Base-by-base conservation (phyloP, 2,329 filamentous ascomycete genomes). In the Canariomyces notabilis region DNA sequence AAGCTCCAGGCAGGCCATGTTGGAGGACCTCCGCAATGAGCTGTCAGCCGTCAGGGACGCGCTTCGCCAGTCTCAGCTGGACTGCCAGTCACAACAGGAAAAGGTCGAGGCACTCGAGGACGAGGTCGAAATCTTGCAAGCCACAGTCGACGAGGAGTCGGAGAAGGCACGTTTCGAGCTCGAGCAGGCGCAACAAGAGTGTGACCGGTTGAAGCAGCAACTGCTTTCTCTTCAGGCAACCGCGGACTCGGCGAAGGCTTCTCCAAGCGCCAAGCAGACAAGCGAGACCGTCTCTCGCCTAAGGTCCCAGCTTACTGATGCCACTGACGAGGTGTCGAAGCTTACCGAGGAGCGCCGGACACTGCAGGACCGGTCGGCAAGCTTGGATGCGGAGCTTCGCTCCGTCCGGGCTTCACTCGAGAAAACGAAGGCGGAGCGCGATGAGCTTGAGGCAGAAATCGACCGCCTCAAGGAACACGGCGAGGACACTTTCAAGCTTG, bases 71-170 rank as follows among this genome's bases (percentile, higher is more conserved):
- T 77, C 78, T 20, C 79, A 82, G 53, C 73, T 83, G 18, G 80
- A 83, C 53, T 75, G 80, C 59, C 76, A 80, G 53, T 62, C 73
- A 1, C 72, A 87, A 49, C 71, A 72, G 39, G 82, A 86, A 54
- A 87, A 82, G 61, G 71, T 82, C 2, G 78, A 85, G 47, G 74
- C 75, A 6, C 64, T 90, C 16, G 84, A 90, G 60, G 85, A 89
- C 54, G 86, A 89, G 61, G 73, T 89, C n/a, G 82, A 87, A 43
- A 78, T 87, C 21, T 67, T 90, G 12, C 84, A 89, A 61, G 72
- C 74, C 18, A 77, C 75, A 31, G 64, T 83, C 35, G 82, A 86
- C 40, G 77, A 83, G 49, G 82, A 85, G 61, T 75, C 76, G 35
- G 78, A 83, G 53, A 75, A 78, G 48, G 75, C 76, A 5, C 76